A percentile compares a stretch with the other conserved stretches of the same genome.
Conservation (phyloP, 805 yeast genomes). For the Ogataea paradorogensis region DNA sequence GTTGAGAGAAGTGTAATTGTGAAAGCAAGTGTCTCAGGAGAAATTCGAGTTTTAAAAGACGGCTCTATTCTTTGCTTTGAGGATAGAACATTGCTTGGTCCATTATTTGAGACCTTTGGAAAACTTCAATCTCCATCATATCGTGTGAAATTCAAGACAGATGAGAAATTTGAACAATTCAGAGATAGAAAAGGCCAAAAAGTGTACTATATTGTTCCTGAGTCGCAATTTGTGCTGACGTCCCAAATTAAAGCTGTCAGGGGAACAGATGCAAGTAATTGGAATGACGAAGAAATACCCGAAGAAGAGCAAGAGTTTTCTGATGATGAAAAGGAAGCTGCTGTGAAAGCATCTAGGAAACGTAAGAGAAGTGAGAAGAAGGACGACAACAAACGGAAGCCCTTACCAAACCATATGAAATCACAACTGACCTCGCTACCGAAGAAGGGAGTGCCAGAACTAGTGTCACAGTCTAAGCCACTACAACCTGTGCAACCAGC, state of each 20-base stretch:
- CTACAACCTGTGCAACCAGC: conserved; percentile 7
- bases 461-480: conserved; percentile 1
- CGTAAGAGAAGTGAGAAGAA: conserved; percentile 47
- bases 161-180: conserved; percentile 47
- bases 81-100: conserved; percentile 69
- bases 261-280: conserved; percentile 94
- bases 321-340: conserved; percentile 87
- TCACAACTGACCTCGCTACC: conserved; percentile 25
- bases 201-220: conserved; percentile 77
- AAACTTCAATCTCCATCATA: conserved; percentile 78
- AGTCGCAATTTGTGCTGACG: conserved; percentile 76
- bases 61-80: conserved; percentile 76
- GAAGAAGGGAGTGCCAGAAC: conserved; percentile 2
- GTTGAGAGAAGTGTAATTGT: conserved; percentile 74
- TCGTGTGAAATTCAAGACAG: conserved; percentile 61
- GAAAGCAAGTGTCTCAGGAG: conserved; percentile 75
- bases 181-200: conserved; percentile 48
- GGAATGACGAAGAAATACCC: conserved; percentile 91
- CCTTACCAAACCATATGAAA: conserved; percentile 20
- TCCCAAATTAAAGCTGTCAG: conserved; percentile 63
- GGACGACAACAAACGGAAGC: conserved; percentile 14
- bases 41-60: conserved; percentile 76
- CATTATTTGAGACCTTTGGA: conserved; percentile 86
- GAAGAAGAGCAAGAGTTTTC: conserved; percentile 93
- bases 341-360: conserved; percentile 61